Evolutionary conservation across 2,329 filamentous ascomycete genomes (phyloP).

Genomic region (Xylaria sp.): DNA sequence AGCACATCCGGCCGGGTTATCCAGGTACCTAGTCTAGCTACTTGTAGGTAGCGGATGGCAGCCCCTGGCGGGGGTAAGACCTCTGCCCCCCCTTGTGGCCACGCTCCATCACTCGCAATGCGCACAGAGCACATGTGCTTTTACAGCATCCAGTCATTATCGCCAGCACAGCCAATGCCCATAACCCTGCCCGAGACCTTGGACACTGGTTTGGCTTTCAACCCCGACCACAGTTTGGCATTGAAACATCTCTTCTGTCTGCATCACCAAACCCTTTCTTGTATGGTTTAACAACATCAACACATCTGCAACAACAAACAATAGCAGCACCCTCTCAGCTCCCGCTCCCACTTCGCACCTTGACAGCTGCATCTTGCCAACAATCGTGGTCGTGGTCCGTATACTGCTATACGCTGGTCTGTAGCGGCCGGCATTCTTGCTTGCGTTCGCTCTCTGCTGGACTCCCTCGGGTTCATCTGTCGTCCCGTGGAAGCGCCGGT

Average conservation of each 20-base stretch:
- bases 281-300: background rate
- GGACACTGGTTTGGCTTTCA: background rate
- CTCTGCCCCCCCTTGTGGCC: conserved; percentile 5
- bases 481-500: background rate
- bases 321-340: background rate
- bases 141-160: conserved; percentile 19
- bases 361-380: conserved; percentile 2
- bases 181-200: conserved; percentile 1
- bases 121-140: conserved; percentile 27
- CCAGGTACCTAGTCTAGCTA: background rate
- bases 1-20: no score
- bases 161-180: conserved; percentile 13
- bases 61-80: no score
- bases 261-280: background rate
- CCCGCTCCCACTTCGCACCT: background rate
- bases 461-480: background rate
- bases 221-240: background rate
- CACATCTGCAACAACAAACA: background rate
- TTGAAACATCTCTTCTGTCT: background rate
- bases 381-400: background rate
- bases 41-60: background rate
- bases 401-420: background rate
- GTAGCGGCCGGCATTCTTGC: background rate
- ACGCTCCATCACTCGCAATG: conserved; percentile 6
- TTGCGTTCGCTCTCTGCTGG: conserved; percentile 3